These are phyloP conservation scores for Xylaria cubensis DNA, from an alignment of 495 filamentous ascomycete genomes.

Conservation along the genomic window DNA sequence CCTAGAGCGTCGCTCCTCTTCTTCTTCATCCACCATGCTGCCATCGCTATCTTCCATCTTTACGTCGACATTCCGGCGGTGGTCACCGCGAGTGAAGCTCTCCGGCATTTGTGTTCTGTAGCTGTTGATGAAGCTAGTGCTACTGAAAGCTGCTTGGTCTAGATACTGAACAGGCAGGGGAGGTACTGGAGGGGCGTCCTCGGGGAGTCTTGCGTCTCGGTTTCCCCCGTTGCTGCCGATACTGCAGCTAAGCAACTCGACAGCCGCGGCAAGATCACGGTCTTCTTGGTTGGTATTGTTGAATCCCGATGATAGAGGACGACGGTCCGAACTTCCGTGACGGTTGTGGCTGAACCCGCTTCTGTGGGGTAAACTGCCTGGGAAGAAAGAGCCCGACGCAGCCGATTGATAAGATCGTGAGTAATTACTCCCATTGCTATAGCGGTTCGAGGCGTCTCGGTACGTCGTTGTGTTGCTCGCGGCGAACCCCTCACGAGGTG, in stretches of 20 bases:
- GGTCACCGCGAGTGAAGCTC: constrained; percentile 56
- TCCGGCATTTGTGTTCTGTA: constrained; percentile 58
- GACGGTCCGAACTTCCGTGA: constrained; percentile 59
- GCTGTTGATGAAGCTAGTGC: constrained; percentile 59
- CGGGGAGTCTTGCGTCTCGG: constrained; percentile 70
- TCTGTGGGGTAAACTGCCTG: constrained; percentile 55
- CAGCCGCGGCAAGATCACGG: constrained; percentile 84
- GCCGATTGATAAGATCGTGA: constrained; percentile 87
- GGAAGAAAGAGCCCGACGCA: constrained; percentile 59
- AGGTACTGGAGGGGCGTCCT: constrained; percentile 86
- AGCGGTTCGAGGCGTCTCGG: constrained; percentile 61
- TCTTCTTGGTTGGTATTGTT: constrained; percentile 74
- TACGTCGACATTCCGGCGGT: constrained; percentile 57
- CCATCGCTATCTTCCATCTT: constrained; percentile 73
- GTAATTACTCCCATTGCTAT: constrained; percentile 72
- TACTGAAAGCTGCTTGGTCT: constrained; percentile 56
- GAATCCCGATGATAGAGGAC: constrained; percentile 66
- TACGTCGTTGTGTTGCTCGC: constrained; percentile 52
- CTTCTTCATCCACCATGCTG: constrained; percentile 78
- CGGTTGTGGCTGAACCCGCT: constrained; percentile 62
- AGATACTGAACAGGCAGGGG: constrained; percentile 76
- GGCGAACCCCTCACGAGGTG: constrained; percentile 62
- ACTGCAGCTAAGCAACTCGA: constrained; percentile 87
- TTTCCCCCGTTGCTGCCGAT: constrained; percentile 74
- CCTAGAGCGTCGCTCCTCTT: constrained; percentile 68